Percentiles rank a stretch among this genome's conserved stretches.
Evolutionary conservation across 306 rosid genomes (phyloP).

Genomic region (Inga leiocalycina): DNA sequence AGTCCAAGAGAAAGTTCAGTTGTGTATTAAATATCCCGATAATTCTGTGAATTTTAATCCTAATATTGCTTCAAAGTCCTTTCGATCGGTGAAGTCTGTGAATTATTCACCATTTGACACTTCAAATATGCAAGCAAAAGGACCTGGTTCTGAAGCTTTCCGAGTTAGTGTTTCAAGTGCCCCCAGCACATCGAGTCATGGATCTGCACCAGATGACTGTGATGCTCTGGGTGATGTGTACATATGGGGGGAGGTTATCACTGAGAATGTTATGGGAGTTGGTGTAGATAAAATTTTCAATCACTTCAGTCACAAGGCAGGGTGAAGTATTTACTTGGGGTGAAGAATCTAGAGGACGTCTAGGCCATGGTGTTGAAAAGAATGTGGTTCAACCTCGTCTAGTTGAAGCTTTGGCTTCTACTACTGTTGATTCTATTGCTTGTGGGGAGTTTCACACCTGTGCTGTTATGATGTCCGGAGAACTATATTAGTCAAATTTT

Average conservation of each 20-base stretch:
- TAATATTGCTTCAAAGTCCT: conserved; percentile 62
- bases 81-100: conserved; percentile 50
- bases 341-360: conserved; percentile 99
- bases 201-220: conserved; percentile 92
- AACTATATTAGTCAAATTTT: no score
- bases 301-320: conserved; percentile 58
- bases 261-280: conserved; percentile 70
- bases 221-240: conserved; percentile 97
- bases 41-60: conserved; percentile 48
- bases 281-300: conserved; percentile 31
- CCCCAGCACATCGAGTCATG: conserved; percentile 98
- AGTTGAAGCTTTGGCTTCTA: conserved; percentile 80
- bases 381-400: conserved; percentile 83
- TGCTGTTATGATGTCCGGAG: conserved; percentile 90
- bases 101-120: conserved; percentile 71
- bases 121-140: conserved; percentile 90
- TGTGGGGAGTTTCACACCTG: conserved; percentile 99
- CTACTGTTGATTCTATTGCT: conserved; percentile 77
- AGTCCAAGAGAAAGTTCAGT: conserved; percentile 80
- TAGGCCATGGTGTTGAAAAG: conserved; percentile 95
- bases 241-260: conserved; percentile 86
- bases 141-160: conserved; percentile 89
- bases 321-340: conserved; percentile 99
- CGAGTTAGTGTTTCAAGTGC: conserved; percentile 99
- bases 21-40: conserved; percentile 80